Base-by-base conservation (phyloP, 164 flowering plant species). In the Hamamelis virginiana region DNA sequence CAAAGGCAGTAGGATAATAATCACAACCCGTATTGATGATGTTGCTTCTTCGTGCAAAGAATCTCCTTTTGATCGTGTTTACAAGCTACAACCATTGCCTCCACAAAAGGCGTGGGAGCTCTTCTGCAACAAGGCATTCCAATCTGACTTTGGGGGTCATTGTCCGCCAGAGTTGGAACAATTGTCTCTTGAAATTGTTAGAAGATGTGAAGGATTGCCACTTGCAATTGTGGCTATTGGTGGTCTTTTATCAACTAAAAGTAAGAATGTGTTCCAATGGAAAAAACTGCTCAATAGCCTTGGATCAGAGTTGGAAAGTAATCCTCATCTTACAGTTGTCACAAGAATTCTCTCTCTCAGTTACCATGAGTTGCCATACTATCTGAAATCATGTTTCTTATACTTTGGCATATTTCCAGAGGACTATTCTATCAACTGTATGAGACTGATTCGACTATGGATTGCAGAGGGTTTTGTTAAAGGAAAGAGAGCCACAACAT, bases 131-230 rank as follows among this genome's bases (percentile, higher is more conserved):
- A 72, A 66, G 15, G 23, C 67, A 8, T 72, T 66, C 15, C 59
- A 43, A n/a, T 48, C 15, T 46, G 51, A 58, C 23, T 45, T 25
- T 18, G 61, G 27, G 23, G 53, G 43, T 23, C 0, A 1, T 15
- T 64, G 63, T 33, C 69, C 69, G 0, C 26, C n/a, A 1, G 74
- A 71, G 23, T 41, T 70, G 15, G 25, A 53, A 5, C 25, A 21
- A 11, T 9, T 51, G 52, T 19, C 73, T 1, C 1, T 0, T 8
- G 52, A 59, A 5, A 72, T 72, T 3, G 44, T 66, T 0, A 46
- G 48, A 59, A 72, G 58, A 56, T 72, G 69, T 27, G 69, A 50
- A 27, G 69, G 74, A 8, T 19, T 65, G 14, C 69, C 74, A 0
- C 56, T 65, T 11, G 74, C 74, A 27, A 47, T 72, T 41, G 53